Conservation (phyloP, 2,329 filamentous ascomycete species). For the Diaporthe aspalathi region DNA sequence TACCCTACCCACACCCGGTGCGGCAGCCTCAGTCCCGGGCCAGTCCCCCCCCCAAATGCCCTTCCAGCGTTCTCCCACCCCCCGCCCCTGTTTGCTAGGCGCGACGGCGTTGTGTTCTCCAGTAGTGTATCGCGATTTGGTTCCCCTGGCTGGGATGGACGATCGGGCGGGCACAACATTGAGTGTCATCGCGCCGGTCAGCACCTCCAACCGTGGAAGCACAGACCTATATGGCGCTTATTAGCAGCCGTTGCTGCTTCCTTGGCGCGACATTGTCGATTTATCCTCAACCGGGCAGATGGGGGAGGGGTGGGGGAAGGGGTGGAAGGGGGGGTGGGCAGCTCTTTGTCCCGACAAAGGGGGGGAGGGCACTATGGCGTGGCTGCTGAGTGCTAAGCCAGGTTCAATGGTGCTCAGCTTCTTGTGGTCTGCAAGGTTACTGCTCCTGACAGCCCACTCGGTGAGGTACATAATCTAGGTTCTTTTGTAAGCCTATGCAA, state of each 20-base stretch:
- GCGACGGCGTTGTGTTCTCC: not conserved
- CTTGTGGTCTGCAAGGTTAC: conserved; percentile 9
- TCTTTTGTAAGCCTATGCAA: conserved; percentile 12
- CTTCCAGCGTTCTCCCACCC: not conserved
- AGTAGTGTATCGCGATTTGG: conserved; percentile 9
- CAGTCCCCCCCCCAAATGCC: not conserved
- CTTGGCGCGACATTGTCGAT: conserved; percentile 14
- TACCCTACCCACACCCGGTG: conserved; percentile 1
- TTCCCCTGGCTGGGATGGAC: conserved; percentile 1
- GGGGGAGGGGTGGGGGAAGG: not conserved
- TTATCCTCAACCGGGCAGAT: not conserved
- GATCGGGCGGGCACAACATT: conserved; percentile 6
- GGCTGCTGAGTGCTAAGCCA: not conserved
- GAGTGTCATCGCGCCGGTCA: conserved; percentile 19
- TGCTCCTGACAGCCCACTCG: conserved; percentile 21
- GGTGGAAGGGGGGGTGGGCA: too few species aligned
- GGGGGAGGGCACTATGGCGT: not conserved
- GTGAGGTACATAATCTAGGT: conserved; percentile 15
- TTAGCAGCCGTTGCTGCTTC: conserved; percentile 21
- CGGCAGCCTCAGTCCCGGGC: not conserved
- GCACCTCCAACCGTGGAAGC: conserved; percentile 19
- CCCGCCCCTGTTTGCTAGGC: not conserved
- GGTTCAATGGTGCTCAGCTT: not conserved
- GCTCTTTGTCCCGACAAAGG: too few species aligned
- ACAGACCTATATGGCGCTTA: conserved; percentile 18